Conservation (phyloP, 2,329 filamentous ascomycete species). For the Diaporthe batatas region DNA sequence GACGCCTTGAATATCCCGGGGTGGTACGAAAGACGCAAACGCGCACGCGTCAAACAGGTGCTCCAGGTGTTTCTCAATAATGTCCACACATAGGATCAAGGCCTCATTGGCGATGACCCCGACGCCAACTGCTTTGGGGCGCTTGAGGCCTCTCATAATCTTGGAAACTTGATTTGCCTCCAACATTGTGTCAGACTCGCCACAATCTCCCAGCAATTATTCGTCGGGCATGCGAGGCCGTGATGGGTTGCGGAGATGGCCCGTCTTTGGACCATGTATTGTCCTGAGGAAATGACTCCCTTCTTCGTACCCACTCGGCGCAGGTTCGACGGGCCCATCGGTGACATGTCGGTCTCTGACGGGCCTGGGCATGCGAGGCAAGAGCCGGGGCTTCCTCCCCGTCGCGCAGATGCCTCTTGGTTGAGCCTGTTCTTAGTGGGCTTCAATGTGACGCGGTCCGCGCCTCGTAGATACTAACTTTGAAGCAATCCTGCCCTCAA, state of each 20-base stretch:
- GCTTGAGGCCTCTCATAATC: background rate
- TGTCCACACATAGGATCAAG: background rate
- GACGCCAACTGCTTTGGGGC: background rate
- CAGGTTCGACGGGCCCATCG: background rate
- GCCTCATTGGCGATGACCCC: constrained; percentile 1
- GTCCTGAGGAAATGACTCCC: background rate
- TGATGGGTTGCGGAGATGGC: too few species aligned
- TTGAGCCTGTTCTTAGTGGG: too few species aligned
- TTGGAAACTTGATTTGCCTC: background rate
- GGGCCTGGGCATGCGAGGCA: constrained; percentile 13
- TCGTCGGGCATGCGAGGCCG: background rate
- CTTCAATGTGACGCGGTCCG: too few species aligned
- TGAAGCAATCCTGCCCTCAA: too few species aligned
- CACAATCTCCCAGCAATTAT: background rate
- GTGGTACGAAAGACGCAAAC: constrained; percentile 4
- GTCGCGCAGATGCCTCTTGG: too few species aligned
- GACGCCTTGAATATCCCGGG: background rate
- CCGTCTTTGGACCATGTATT: background rate
- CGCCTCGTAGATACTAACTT: too few species aligned
- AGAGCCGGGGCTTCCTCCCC: background rate
- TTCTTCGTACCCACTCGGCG: background rate
- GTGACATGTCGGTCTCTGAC: background rate
- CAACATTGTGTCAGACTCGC: background rate
- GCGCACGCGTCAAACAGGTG: background rate
- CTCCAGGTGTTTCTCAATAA: constrained; percentile 1